Base-by-base conservation (phyloP, 192 early-diverging fungal genomes). In the Podila clonocystis region DNA sequence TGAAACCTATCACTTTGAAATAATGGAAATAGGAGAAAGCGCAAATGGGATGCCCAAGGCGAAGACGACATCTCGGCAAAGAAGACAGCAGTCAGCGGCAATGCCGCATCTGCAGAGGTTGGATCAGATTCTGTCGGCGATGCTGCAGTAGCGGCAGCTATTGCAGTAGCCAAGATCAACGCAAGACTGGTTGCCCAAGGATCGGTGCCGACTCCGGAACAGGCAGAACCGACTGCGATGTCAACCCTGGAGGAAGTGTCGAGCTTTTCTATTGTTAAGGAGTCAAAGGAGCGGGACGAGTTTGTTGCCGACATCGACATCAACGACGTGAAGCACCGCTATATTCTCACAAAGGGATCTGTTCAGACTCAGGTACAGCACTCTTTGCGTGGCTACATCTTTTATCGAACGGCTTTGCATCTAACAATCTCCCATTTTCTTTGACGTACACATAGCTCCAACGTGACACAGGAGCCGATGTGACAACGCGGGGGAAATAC, bases 401-500 rank as follows among this genome's bases (percentile, higher is more conserved):
- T 28, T 65, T 50, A 49, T 29, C 12, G 38, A 9, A 9, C 3
- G 9, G 41, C 24, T 50, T 36, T 50, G 13, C 2, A 45, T 17
- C 28, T 68, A 15, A 17, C 57, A 4, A 49, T 50, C n/a, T 70
- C 29, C 6, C n/a, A 45, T 45, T 0, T 15, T 45, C 41, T 12
- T 45, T 17, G 41, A 45, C 13, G 45, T 8, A 26, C 20, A 12
- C 36, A 57, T 62, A 85, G 71, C 90, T 96, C 61, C 91, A 90
- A 67, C 89, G 94, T 30, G 92, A 93, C 31, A 94, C 95, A 22
- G 92, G 89, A 30, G 93, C 93, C 7, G 92, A 92, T 73, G 88
- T 97, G 22, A 92, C 91, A 4, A 96, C 95, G n/a, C 83, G 92
- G 48, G 96, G 95, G 75, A 91, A 91, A 63, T 94, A 94, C 82